Evolutionary conservation across 176 grass and related monocot species (phyloP).

Genomic region (Panicum miliaceum): DNA sequence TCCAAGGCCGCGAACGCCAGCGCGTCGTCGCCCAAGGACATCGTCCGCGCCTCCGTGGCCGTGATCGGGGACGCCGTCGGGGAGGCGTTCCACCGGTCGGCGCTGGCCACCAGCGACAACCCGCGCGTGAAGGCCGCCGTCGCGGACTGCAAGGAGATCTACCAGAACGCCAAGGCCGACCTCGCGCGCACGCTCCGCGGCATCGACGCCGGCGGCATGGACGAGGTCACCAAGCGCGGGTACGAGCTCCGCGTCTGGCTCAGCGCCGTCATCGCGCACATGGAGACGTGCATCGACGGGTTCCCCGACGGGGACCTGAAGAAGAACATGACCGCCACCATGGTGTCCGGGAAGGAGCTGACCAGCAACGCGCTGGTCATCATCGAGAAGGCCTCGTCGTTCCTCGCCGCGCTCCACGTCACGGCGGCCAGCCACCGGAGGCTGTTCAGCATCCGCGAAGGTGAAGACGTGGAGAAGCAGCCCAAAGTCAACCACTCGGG

Average conservation of each 20-base stretch:
- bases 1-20: conserved; percentile 51
- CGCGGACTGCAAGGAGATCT: conserved; percentile 68
- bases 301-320: conserved; percentile 73
- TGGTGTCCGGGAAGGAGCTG: conserved; percentile 62
- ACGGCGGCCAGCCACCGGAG: conserved; percentile 10
- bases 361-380: conserved; percentile 77
- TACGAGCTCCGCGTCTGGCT: conserved; percentile 67
- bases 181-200: conserved; percentile 44
- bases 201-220: conserved; percentile 46
- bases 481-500: not conserved
- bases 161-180: conserved; percentile 48
- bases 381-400: conserved; percentile 51
- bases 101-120: conserved; percentile 40
- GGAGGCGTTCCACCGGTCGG: conserved; percentile 44
- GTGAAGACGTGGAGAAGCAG: not conserved
- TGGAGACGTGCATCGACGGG: conserved; percentile 83
- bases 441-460: not conserved
- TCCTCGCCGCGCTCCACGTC: conserved; percentile 36
- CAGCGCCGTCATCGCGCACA: conserved; percentile 70
- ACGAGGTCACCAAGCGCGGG: conserved; percentile 28
- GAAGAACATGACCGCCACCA: conserved; percentile 58
- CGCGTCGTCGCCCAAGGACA: conserved; percentile 57
- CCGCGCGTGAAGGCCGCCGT: conserved; percentile 58
- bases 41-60: conserved; percentile 56
- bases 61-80: conserved; percentile 53